phyloP scores from a whole-genome alignment of 2,329 filamentous ascomycete species.

The Curvularia sp. region DNA sequence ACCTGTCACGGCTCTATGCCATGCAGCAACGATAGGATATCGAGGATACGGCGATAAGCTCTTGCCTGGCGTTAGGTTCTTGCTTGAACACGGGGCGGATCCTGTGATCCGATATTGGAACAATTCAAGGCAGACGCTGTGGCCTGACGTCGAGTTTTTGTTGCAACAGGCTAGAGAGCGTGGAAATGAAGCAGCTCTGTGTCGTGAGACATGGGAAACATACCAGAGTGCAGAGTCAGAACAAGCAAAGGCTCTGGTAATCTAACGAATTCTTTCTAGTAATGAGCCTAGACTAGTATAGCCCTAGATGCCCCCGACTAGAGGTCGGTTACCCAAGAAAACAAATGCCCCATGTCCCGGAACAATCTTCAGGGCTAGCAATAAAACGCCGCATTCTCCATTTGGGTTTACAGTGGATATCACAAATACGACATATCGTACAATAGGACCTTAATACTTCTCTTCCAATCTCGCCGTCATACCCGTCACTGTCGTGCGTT shows the following conservation, averaged over 20 bases:
- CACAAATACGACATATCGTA: slow-evolving; percentile 12
- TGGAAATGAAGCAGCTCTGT: not conserved
- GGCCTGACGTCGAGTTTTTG: not conserved
- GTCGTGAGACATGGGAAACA: not conserved
- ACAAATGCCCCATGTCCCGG: not conserved
- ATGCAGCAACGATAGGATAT: slow-evolving; percentile 1
- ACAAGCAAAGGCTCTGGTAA: not conserved
- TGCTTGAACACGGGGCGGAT: slow-evolving; percentile 6
- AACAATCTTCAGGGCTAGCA: not conserved
- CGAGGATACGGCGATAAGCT: not conserved
- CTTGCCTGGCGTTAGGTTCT: slow-evolving; percentile 2
- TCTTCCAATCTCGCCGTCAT: slow-evolving; percentile 48
- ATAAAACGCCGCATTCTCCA: slow-evolving; percentile 9
- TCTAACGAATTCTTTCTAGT: not conserved
- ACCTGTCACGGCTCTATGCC: slow-evolving; percentile 3
- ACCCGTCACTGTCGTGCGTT: slow-evolving; percentile 35
- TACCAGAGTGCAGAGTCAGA: not conserved
- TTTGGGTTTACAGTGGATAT: slow-evolving; percentile 7
- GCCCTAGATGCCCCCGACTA: not conserved
- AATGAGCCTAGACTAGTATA: not conserved
- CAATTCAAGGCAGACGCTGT: not conserved
- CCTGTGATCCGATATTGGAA: not conserved
- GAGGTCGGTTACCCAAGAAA: not conserved
- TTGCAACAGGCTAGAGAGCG: not conserved
- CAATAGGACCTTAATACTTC: slow-evolving; percentile 29